These are phyloP conservation scores for Xylaria sp. DNA, from an alignment of 2,329 filamentous ascomycete species.

Conservation along the genomic window DNA sequence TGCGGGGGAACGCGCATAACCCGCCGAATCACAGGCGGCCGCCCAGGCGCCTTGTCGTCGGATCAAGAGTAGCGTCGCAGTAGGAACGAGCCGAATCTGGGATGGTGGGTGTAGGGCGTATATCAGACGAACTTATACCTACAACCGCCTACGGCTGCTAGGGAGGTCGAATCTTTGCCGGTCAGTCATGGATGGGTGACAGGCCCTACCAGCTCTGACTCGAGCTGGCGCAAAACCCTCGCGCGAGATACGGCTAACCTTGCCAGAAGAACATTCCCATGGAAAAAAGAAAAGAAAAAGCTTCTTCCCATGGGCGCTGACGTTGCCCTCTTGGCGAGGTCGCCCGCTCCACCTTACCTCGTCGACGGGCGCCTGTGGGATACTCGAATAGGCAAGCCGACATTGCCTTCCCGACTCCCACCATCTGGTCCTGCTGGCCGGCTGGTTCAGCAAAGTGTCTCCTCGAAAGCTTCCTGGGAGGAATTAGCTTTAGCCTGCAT, in stretches of 20 bases:
- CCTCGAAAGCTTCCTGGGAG: background rate
- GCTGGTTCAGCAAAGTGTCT: background rate
- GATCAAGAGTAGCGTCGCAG: background rate
- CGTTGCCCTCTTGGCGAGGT: background rate
- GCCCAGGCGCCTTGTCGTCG: background rate
- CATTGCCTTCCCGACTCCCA: background rate
- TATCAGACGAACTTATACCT: background rate
- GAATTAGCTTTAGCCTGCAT: background rate
- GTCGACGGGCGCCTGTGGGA: background rate
- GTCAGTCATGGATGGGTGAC: background rate
- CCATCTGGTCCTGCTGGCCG: no score
- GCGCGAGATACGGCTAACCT: background rate
- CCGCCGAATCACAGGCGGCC: background rate
- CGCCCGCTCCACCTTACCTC: background rate
- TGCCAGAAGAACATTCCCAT: background rate
- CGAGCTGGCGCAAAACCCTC: background rate
- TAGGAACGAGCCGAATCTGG: background rate
- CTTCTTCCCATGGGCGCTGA: background rate
- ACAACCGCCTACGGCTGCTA: background rate
- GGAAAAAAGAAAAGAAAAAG: background rate
- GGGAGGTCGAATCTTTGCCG: background rate
- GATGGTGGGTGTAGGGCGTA: background rate
- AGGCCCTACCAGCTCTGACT: background rate
- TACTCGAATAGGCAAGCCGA: background rate
- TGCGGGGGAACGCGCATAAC: background rate